phyloP scores from a whole-genome alignment of 148 eudicot genomes.

The Fagopyrum esculentum region DNA sequence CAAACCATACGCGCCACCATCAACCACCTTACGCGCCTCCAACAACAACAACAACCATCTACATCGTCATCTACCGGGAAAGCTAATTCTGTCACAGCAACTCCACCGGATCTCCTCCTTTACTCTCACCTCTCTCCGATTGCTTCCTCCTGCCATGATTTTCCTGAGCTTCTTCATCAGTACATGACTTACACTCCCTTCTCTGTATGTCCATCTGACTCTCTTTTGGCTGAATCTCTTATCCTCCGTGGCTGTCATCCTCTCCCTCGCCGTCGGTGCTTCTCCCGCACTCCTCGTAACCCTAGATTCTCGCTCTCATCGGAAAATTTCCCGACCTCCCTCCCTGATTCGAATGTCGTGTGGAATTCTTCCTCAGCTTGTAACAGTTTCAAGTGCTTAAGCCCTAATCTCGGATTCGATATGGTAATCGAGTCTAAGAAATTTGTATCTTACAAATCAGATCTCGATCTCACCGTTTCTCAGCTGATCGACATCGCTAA shows the following conservation, averaged over 20 bases:
- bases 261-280: slow-evolving; percentile 75
- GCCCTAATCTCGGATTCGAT: slow-evolving; percentile 52
- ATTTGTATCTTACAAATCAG: slow-evolving; percentile 37
- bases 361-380: slow-evolving; percentile 42
- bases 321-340: slow-evolving; percentile 27
- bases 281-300: slow-evolving; percentile 27
- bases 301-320: slow-evolving; percentile 22
- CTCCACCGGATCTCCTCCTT: slow-evolving; percentile 62
- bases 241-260: slow-evolving; percentile 89
- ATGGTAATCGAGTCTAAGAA: slow-evolving; percentile 27
- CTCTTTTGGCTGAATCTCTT: slow-evolving; percentile 46
- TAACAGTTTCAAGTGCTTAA: slow-evolving; percentile 50
- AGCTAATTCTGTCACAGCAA: slow-evolving; percentile 23
- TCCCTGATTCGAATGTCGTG: slow-evolving; percentile 36
- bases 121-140: slow-evolving; percentile 52
- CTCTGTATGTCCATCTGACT: slow-evolving; percentile 41
- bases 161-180: slow-evolving; percentile 49
- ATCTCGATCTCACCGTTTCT: slow-evolving; percentile 60
- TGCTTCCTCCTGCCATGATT: slow-evolving; percentile 54
- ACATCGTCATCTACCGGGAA: slow-evolving; percentile 18
- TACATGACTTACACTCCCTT: slow-evolving; percentile 76
- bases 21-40: slow-evolving; percentile 80
- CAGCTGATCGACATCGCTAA: slow-evolving; percentile 45
- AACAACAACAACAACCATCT: slow-evolving; percentile 11
- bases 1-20: slow-evolving; percentile 89